Conservation (phyloP, 345 rosid genomes). For the Eucalyptus cladocalyx region DNA sequence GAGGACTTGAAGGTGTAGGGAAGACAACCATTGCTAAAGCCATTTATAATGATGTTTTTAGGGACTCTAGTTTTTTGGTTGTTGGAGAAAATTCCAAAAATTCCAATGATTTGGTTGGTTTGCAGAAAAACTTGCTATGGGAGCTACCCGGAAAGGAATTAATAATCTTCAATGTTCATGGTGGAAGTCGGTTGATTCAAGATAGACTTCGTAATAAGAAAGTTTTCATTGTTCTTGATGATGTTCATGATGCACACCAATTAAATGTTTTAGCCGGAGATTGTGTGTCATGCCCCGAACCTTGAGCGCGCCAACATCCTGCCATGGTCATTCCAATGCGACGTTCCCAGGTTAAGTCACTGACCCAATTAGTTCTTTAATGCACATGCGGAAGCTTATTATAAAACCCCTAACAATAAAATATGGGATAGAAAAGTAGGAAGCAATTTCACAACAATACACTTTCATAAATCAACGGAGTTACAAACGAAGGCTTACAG, state of each 20-base stretch:
- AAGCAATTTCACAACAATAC: no score
- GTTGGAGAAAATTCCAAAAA: not conserved
- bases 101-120: not conserved
- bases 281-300: no score
- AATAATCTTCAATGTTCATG: fast-evolving
- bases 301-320: no score
- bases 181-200: not conserved
- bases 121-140: not conserved
- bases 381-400: no score
- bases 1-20: not conserved
- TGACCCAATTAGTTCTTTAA: no score
- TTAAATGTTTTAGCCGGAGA: not conserved
- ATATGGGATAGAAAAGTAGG: no score
- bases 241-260: not conserved
- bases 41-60: not conserved
- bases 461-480: no score
- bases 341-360: no score
- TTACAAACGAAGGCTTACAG: no score
- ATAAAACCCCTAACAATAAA: no score
- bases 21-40: not conserved
- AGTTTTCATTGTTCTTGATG: not conserved
- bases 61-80: not conserved
- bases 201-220: not conserved
- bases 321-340: no score
- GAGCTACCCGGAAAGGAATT: not conserved